A percentile compares a stretch with the other conserved stretches of the same genome.
phyloP scores from a whole-genome alignment of 2,329 filamentous ascomycete species.

The Diplodia mutila region DNA sequence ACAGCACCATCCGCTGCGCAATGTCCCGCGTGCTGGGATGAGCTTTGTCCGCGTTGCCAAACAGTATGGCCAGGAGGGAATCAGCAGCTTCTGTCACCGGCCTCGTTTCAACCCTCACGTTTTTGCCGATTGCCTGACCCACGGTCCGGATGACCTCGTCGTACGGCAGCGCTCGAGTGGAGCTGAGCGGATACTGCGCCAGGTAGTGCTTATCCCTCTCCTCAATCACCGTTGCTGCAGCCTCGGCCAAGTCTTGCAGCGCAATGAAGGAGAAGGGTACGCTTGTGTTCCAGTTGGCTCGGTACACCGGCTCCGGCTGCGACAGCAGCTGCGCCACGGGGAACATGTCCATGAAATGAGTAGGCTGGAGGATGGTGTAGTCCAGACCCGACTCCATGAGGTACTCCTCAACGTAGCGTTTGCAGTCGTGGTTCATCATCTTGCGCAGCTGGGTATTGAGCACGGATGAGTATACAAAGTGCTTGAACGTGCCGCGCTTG shows the following conservation, averaged over 20 bases:
- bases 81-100: conserved; percentile 31
- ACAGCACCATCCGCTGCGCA: conserved; percentile 30
- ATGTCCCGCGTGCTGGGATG: conserved; percentile 26
- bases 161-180: conserved; percentile 30
- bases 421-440: conserved; percentile 44
- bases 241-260: conserved; percentile 35
- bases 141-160: conserved; percentile 30
- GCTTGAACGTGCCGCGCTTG: conserved; percentile 34
- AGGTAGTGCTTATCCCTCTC: conserved; percentile 35
- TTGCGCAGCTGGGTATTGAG: conserved; percentile 39
- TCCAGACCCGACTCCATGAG: conserved; percentile 40
- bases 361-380: conserved; percentile 44
- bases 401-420: conserved; percentile 42
- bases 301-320: conserved; percentile 32
- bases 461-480: conserved; percentile 44
- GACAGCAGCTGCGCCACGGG: conserved; percentile 31
- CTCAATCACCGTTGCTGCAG: conserved; percentile 31
- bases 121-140: conserved; percentile 32
- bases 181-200: conserved; percentile 36
- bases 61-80: conserved; percentile 22
- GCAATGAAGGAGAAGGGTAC: conserved; percentile 35
- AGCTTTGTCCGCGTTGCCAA: conserved; percentile 7
- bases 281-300: conserved; percentile 30
- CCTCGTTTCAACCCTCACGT: conserved; percentile 31
- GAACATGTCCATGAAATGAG: conserved; percentile 40